A percentile compares a stretch with the other conserved stretches of the same genome.
These are phyloP conservation scores for Digitaria exilis DNA, from an alignment of 202 grass and related monocot species.

Conservation along the genomic window DNA sequence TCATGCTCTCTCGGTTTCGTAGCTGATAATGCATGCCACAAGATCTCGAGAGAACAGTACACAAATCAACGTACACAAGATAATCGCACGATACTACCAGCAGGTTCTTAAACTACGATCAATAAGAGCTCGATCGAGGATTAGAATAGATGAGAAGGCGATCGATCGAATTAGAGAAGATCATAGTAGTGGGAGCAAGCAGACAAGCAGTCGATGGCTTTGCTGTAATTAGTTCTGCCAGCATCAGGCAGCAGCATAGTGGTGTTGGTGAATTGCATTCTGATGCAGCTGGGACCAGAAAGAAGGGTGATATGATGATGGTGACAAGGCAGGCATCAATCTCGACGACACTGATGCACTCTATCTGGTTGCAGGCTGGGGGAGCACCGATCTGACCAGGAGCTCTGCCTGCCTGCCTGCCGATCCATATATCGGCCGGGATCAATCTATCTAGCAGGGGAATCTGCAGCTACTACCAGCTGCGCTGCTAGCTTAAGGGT, in stretches of 20 bases:
- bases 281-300: neutral
- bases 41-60: too few species aligned
- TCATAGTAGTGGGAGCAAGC: too few species aligned
- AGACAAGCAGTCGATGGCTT: too few species aligned
- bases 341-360: neutral
- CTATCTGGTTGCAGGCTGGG: neutral
- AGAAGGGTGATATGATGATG: neutral
- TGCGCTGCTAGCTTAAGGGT: neutral
- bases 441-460: neutral
- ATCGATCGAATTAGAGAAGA: too few species aligned
- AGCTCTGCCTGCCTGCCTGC: neutral
- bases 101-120: too few species aligned
- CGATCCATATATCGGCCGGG: neutral
- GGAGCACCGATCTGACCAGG: constrained; percentile 1
- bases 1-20: neutral
- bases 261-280: neutral
- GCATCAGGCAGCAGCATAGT: neutral
- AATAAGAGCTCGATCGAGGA: too few species aligned
- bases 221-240: too few species aligned
- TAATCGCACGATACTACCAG: too few species aligned
- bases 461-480: neutral
- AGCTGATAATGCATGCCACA: too few species aligned
- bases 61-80: too few species aligned
- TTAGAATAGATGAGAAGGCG: too few species aligned
- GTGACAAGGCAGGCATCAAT: neutral